Conservation (phyloP, 768 basidiomycete genomes). For the Boletus pseudopeckii region DNA sequence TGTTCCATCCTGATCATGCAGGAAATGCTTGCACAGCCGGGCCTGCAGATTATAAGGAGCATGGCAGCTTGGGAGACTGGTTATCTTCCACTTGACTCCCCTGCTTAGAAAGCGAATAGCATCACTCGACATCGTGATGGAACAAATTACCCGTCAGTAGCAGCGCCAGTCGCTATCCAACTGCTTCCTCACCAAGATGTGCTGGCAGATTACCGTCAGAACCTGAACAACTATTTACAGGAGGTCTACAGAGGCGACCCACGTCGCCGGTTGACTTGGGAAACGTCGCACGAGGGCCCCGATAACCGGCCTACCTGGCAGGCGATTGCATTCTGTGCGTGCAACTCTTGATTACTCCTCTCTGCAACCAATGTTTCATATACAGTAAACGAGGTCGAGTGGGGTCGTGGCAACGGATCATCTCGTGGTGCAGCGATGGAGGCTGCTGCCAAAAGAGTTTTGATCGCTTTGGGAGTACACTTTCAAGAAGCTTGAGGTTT, state of each 20-base stretch:
- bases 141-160: conserved; percentile 11
- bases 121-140: background rate
- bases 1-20: conserved; percentile 2
- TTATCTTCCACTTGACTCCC: background rate
- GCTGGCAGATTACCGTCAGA: conserved; percentile 19
- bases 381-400: conserved; percentile 20
- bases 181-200: background rate
- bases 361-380: background rate
- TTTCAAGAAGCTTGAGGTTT: background rate
- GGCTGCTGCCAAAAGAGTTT: conserved; percentile 16
- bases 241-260: conserved; percentile 12
- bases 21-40: conserved; percentile 12
- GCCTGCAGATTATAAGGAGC: conserved; percentile 15
- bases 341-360: background rate
- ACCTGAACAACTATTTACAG: conserved; percentile 24
- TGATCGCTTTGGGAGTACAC: conserved; percentile 8
- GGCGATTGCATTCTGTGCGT: conserved; percentile 23
- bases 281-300: conserved; percentile 12
- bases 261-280: conserved; percentile 16
- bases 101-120: background rate
- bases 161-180: background rate
- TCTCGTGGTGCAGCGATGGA: conserved; percentile 23
- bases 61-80: background rate
- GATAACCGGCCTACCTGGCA: conserved; percentile 23
- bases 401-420: conserved; percentile 19